A percentile compares a stretch with the other conserved stretches of the same genome.
Evolutionary conservation across 345 rosid species (phyloP).

Genomic region (Mangifera indica): DNA sequence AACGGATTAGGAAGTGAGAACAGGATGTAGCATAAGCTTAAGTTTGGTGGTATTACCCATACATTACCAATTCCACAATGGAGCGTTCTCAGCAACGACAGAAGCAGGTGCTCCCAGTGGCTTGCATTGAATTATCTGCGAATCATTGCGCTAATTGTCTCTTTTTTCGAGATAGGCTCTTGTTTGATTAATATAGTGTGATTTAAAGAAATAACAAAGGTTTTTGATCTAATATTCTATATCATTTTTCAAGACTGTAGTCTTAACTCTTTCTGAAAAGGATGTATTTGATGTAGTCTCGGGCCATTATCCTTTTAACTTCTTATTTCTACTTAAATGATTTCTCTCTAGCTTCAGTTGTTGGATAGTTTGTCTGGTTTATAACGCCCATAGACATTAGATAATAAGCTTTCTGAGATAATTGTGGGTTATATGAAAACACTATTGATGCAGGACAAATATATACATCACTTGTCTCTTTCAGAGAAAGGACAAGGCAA

Average conservation of each 20-base stretch:
- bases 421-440: conserved; percentile 15
- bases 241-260: not conserved
- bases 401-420: not conserved
- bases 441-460: conserved; percentile 35
- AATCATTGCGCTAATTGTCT: conserved; percentile 2
- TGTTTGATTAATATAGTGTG: not conserved
- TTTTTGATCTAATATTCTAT: not conserved
- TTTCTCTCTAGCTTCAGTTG: not conserved
- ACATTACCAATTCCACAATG: conserved; percentile 43
- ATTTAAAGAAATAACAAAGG: not conserved
- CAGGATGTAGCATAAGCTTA: conserved; percentile 59
- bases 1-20: conserved; percentile 45
- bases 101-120: conserved; percentile 14
- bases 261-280: not conserved
- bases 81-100: conserved; percentile 28
- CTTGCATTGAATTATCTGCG: conserved; percentile 5
- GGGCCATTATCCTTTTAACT: not conserved
- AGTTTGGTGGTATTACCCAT: conserved; percentile 56
- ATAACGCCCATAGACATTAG: not conserved
- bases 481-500: conserved; percentile 35
- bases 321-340: not conserved
- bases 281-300: conserved; percentile 9
- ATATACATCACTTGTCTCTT: conserved; percentile 10
- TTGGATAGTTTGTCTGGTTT: not conserved
- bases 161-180: not conserved